phyloP scores from a whole-genome alignment of 2,329 filamentous ascomycete genomes.

The Talaromyces pinophilus region DNA sequence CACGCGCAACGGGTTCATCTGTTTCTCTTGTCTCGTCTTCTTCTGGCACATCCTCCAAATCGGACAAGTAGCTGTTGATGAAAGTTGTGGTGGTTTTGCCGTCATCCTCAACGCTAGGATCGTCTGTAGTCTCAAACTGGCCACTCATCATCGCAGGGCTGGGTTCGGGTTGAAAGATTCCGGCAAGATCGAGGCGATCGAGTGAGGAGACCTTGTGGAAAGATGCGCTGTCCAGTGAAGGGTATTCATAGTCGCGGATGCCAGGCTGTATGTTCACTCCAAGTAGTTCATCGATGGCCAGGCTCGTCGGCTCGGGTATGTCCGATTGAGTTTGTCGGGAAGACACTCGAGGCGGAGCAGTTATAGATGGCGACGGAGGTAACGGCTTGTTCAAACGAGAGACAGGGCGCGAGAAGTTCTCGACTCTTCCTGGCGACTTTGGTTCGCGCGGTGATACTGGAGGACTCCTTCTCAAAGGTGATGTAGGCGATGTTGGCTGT shows the following conservation, averaged over 20 bases:
- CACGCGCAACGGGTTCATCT: conserved; percentile 22
- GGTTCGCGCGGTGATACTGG: conserved; percentile 35
- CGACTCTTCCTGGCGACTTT: conserved; percentile 37
- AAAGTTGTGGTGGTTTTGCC: conserved; percentile 41
- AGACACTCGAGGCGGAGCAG: conserved; percentile 44
- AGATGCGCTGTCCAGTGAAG: conserved; percentile 26
- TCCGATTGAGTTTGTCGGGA: conserved; percentile 35
- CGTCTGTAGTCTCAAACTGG: neutral
- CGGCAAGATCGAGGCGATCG: conserved; percentile 29
- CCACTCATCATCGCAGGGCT: conserved; percentile 31
- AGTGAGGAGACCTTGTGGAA: conserved; percentile 22
- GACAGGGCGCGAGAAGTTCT: conserved; percentile 59
- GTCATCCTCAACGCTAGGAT: conserved; percentile 29
- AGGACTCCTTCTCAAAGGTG: conserved; percentile 31
- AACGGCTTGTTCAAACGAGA: conserved; percentile 42
- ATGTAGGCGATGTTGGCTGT: conserved; percentile 19
- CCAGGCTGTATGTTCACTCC: conserved; percentile 35
- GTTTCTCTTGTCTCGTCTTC: conserved; percentile 42
- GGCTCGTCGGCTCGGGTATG: conserved; percentile 38
- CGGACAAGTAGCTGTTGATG: conserved; percentile 42
- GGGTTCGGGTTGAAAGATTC: conserved; percentile 26
- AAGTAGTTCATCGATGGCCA: conserved; percentile 45
- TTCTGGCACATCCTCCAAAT: conserved; percentile 50
- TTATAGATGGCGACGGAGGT: conserved; percentile 41
- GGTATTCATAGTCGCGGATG: conserved; percentile 37